phyloP scores from a whole-genome alignment of 129 eudicot species.

The Chrysanthemum makinoi region DNA sequence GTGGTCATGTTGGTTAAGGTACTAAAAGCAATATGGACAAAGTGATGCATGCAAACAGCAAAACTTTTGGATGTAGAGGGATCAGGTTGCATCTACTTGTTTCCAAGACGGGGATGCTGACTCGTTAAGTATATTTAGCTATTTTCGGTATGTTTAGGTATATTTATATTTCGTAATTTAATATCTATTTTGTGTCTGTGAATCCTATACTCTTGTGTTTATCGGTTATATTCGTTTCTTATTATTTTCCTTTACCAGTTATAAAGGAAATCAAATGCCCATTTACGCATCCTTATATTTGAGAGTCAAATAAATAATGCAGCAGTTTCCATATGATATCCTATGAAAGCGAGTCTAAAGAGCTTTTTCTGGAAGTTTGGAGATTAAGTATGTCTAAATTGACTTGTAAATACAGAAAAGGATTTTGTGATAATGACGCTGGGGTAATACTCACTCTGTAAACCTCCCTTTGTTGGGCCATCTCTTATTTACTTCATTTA shows the following conservation, averaged over 20 bases:
- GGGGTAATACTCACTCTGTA: constrained; percentile 5
- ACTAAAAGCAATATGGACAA: constrained; percentile 2
- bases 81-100: constrained; percentile 25
- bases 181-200: constrained; percentile 3
- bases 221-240: not conserved
- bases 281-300: not conserved
- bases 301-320: not conserved
- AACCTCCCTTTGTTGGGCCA: not conserved
- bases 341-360: not conserved
- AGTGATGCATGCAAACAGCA: constrained; percentile 12
- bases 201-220: constrained; percentile 9
- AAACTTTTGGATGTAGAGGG: constrained; percentile 24
- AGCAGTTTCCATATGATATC: not conserved
- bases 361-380: not conserved
- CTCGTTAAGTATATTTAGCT: constrained; percentile 1
- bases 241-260: constrained; percentile 5
- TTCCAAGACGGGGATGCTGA: constrained; percentile 20
- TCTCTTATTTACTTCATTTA: constrained; percentile 2
- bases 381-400: not conserved
- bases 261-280: not conserved
- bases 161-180: no score
- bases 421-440: not conserved
- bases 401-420: constrained; percentile 8
- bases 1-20: constrained; percentile 4
- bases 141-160: no score